phyloP scores from a whole-genome alignment of 306 rosid species.

The Rosa lucieae region DNA sequence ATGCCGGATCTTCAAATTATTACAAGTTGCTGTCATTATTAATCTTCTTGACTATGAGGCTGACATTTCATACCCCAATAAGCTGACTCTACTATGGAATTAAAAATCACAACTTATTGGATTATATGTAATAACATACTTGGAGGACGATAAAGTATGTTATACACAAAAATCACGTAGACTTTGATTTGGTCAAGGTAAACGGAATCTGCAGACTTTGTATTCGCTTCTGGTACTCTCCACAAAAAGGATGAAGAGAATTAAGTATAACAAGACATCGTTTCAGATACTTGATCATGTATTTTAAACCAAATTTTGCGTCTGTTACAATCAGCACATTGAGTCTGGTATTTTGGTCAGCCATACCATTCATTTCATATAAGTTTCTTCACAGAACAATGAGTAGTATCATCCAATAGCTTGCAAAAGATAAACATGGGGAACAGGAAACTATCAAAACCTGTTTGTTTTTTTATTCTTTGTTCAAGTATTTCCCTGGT shows the following conservation, averaged over 20 bases:
- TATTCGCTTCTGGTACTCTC: neutral
- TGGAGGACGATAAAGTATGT: neutral
- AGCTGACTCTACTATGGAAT: neutral
- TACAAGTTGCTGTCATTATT: neutral
- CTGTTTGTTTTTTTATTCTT: neutral
- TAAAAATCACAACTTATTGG: neutral
- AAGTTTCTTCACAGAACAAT: neutral
- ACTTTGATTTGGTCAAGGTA: conserved; percentile 2
- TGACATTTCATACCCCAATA: neutral
- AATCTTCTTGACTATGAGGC: neutral
- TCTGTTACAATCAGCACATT: neutral
- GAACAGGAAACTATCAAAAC: neutral
- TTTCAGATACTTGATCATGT: neutral
- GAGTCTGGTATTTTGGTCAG: neutral
- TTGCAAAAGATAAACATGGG: neutral
- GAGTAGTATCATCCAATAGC: neutral
- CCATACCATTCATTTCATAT: conserved; percentile 1
- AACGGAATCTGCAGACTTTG: neutral
- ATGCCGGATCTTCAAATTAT: neutral
- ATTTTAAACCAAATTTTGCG: neutral
- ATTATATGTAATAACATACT: neutral
- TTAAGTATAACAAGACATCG: neutral
- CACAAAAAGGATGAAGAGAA: neutral
- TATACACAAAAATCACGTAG: neutral
- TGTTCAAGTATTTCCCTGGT: neutral